phyloP scores from a whole-genome alignment of 305 asterid species.

The Solanum chacoense region DNA sequence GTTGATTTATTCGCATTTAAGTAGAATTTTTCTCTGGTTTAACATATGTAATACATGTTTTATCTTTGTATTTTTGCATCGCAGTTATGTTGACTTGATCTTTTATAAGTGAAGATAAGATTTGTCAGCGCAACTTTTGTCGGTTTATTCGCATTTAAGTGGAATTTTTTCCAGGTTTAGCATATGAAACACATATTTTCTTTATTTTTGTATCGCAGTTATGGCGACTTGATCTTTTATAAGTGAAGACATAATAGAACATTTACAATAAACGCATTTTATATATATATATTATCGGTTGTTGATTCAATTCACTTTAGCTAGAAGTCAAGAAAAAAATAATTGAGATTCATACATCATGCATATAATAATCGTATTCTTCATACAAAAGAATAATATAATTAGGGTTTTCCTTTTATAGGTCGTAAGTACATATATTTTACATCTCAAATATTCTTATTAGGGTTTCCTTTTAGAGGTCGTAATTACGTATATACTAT shows the following conservation, averaged over 20 bases:
- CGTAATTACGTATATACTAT: background rate
- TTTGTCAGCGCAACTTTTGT: background rate
- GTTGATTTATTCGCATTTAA: background rate
- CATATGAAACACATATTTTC: background rate
- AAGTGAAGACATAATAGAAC: background rate
- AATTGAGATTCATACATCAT: background rate
- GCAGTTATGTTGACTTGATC: background rate
- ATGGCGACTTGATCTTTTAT: background rate
- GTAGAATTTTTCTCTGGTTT: background rate
- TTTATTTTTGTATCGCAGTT: background rate
- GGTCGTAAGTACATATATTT: background rate
- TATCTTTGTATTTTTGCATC: background rate
- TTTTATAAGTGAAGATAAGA: background rate
- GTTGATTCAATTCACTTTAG: background rate
- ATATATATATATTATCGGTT: background rate
- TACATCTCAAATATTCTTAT: background rate
- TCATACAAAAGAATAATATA: background rate
- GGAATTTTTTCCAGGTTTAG: background rate
- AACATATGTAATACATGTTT: background rate
- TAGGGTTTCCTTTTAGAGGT: background rate
- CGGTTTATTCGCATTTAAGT: background rate
- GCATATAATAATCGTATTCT: background rate
- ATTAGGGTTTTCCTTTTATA: background rate
- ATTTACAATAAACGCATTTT: background rate
- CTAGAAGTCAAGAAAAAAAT: background rate